phyloP scores from a whole-genome alignment of 1,139 yeast species.

The Petasospora fabianii region DNA sequence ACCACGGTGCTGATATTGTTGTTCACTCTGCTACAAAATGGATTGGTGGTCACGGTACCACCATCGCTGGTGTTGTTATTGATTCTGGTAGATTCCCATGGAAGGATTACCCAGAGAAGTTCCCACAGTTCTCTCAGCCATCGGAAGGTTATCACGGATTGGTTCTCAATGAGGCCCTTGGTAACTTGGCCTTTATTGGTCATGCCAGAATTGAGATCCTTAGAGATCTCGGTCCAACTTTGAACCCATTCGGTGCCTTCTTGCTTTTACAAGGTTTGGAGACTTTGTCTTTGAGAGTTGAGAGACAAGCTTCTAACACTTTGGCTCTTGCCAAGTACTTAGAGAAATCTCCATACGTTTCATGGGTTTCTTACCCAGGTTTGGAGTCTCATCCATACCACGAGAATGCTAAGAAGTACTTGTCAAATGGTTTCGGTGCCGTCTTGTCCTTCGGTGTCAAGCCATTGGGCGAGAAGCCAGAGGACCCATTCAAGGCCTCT shows the following conservation, averaged over 20 bases:
- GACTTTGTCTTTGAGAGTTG: conserved; percentile 88
- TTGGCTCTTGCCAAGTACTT: conserved; percentile 73
- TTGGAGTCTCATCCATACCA: conserved; percentile 80
- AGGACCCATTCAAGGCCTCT: conserved; percentile 61
- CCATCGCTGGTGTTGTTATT: conserved; percentile 87
- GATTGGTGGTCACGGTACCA: conserved; percentile 98
- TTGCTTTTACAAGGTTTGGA: conserved; percentile 87
- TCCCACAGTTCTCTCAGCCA: conserved; percentile 87
- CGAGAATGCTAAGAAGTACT: conserved; percentile 76
- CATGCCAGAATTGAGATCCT: conserved; percentile 81
- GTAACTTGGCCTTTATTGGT: conserved; percentile 72
- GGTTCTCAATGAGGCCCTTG: conserved; percentile 76
- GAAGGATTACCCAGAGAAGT: conserved; percentile 78
- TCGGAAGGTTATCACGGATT: conserved; percentile 93
- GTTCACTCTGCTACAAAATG: conserved; percentile 94
- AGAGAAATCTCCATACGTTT: conserved; percentile 67
- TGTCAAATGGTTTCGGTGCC: conserved; percentile 78
- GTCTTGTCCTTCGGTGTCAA: conserved; percentile 87
- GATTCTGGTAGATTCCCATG: conserved; percentile 94
- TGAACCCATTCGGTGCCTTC: conserved; percentile 88
- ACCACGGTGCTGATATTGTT: conserved; percentile 83
- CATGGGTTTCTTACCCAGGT: conserved; percentile 92
- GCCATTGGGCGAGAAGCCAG: conserved; percentile 44
- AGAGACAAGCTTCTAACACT: conserved; percentile 87
- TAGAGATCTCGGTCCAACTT: conserved; percentile 88